Evolutionary conservation across 768 basidiomycete species (phyloP), one percentile per base, ranked within the genome.

Genomic region (Scleroderma bovista): DNA sequence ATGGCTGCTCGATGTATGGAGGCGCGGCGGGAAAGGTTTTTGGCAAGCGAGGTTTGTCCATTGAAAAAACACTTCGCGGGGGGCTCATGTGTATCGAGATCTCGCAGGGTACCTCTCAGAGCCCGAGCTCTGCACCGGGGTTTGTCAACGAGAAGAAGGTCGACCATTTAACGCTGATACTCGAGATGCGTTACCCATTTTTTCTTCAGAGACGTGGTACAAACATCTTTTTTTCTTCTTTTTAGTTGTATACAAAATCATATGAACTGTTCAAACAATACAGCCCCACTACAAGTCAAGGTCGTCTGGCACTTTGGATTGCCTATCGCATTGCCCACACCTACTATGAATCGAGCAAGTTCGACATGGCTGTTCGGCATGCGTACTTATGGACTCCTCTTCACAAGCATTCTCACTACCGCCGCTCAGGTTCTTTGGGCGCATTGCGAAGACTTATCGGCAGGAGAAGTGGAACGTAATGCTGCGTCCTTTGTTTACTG

Each of bases 221-320:
- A 23, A 60, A 39, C n/a, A n/a, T n/a, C 19, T 17, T 44, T 37
- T 3, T 16, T 20, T n/a, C 31, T 40, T 48, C 10, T 20, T 6
- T 23, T 6, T 22, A 94, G 91, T 76, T 99, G 2, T 94, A 93
- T 62, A 96, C 92, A 7, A 93, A 94, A 61, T 77, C 96, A 2
- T 98, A 99, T 67, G 91, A 95, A 57, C 65, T 93, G 11, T 92
- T 96, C 74, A 97, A 95, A 71, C 85, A 81, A 57, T 79, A 88
- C 59, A 73, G 71, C 38, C 67, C 78, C 1, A 55, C 70, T 32
- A 60, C 69, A 17, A 78, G 75, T n/a, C 89, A 88, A 56, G 81
- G 83, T 3, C 81, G 94, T 10, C 69, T 93, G 54, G 92, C 91
- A 0, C 71, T 95, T n/a, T 90, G 83, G 77, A 86, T 99, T 46